Conservation (phyloP, 2,329 filamentous ascomycete species). For the Geoglossum cookeanum region DNA sequence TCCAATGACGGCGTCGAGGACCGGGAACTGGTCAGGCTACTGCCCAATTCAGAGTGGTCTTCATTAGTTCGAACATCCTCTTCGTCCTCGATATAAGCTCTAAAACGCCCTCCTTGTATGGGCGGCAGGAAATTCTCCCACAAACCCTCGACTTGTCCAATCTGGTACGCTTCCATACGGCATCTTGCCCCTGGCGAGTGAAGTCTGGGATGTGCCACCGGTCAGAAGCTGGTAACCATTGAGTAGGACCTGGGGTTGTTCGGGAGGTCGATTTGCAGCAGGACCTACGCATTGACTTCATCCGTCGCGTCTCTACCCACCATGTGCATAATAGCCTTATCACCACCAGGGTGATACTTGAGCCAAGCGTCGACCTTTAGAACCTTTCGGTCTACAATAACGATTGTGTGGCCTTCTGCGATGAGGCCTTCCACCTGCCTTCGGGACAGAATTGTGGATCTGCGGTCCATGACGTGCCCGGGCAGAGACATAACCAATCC, state of each 20-base stretch:
- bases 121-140: conserved; percentile 85
- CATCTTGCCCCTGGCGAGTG: conserved; percentile 62
- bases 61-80: conserved; percentile 8
- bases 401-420: conserved; percentile 56
- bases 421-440: conserved; percentile 64
- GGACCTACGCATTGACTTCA: conserved; percentile 67
- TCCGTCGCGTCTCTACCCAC: conserved; percentile 85
- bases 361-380: conserved; percentile 80
- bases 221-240: not conserved
- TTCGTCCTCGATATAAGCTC: conserved; percentile 27
- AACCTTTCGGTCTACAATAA: conserved; percentile 66
- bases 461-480: not conserved
- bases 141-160: conserved; percentile 59
- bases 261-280: conserved; percentile 2
- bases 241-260: not conserved
- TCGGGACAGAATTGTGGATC: conserved; percentile 29
- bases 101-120: conserved; percentile 73
- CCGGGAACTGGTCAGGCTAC: conserved; percentile 34
- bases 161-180: conserved; percentile 64
- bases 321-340: conserved; percentile 84
- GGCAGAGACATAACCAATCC: not conserved
- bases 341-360: conserved; percentile 76
- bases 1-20: conserved; percentile 39
- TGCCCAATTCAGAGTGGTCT: conserved; percentile 5
- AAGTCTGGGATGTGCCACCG: conserved; percentile 32